Percentiles rank a stretch among this genome's conserved stretches.
Evolutionary conservation across 2,329 filamentous ascomycete genomes (phyloP).

Genomic region (Penicillium rolfsii): DNA sequence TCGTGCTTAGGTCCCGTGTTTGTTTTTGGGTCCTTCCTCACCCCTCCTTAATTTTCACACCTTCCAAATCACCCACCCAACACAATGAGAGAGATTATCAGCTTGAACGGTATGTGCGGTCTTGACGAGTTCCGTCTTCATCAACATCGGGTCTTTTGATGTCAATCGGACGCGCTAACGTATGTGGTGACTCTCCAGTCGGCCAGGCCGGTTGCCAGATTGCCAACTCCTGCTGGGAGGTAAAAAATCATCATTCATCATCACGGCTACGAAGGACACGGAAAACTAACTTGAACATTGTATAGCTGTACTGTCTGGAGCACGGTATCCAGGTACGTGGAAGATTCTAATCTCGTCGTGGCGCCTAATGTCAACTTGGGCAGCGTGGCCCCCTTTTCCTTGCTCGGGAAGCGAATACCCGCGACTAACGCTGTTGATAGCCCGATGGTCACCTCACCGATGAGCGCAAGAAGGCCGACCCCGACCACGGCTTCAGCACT

Average conservation of each 20-base stretch:
- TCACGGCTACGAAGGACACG: slow-evolving; percentile 15
- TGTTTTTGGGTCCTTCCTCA: slow-evolving; percentile 33
- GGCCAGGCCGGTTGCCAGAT: slow-evolving; percentile 99
- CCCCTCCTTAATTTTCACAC: slow-evolving; percentile 33
- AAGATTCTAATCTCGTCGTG: slow-evolving; percentile 21
- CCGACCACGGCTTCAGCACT: slow-evolving; percentile 98
- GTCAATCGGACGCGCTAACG: slow-evolving; percentile 42
- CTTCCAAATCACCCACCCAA: slow-evolving; percentile 34
- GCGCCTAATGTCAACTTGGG: slow-evolving; percentile 25
- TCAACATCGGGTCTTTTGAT: slow-evolving; percentile 13
- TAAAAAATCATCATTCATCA: slow-evolving; percentile 55
- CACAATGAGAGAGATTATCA: slow-evolving; percentile 99
- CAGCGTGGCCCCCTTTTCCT: slow-evolving; percentile 25
- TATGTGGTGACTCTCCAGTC: slow-evolving; percentile 61
- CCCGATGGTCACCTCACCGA: slow-evolving; percentile 98
- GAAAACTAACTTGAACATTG: slow-evolving; percentile 40
- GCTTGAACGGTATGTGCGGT: slow-evolving; percentile 83
- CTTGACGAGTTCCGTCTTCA: slow-evolving; percentile 18
- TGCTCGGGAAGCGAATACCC: slow-evolving; percentile 25
- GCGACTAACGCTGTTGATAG: slow-evolving; percentile 55
- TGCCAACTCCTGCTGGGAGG: slow-evolving; percentile 99
- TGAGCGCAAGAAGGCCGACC: slow-evolving; percentile 90
- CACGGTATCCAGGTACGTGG: slow-evolving; percentile 93
- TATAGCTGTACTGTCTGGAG: slow-evolving; percentile 98
- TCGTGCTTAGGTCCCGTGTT: slow-evolving; percentile 30